Evolutionary conservation across 306 rosid species (phyloP).

Genomic region (Hippophae tibetana): DNA sequence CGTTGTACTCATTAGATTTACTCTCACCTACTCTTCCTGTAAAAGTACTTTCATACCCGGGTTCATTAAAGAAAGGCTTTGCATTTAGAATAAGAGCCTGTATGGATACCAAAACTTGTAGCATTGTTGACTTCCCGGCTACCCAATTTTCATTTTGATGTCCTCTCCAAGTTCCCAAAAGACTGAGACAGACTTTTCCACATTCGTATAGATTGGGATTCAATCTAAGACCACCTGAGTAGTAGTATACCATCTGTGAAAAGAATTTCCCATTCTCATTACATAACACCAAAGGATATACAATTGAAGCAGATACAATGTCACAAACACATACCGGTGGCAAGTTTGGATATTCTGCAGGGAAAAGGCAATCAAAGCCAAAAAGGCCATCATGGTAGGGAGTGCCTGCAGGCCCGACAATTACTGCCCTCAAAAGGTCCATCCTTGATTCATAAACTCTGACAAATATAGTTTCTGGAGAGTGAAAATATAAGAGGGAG

Average conservation of each 20-base stretch:
- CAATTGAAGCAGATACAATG: conserved; percentile 1
- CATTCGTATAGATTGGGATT: conserved; percentile 65
- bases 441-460: conserved; percentile 61
- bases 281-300: conserved; percentile 10
- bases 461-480: conserved; percentile 60
- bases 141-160: conserved; percentile 56
- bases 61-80: conserved; percentile 71
- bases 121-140: conserved; percentile 65
- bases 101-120: conserved; percentile 77
- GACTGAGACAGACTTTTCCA: conserved; percentile 85
- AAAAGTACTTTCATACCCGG: conserved; percentile 33
- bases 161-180: conserved; percentile 75
- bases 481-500: conserved; percentile 14
- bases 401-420: conserved; percentile 71
- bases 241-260: conserved; percentile 60
- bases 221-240: conserved; percentile 76
- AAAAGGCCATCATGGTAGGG: conserved; percentile 86
- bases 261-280: conserved; percentile 19
- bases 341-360: conserved; percentile 39
- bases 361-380: conserved; percentile 69
- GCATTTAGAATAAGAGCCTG: conserved; percentile 75
- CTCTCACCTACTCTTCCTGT: conserved; percentile 36
- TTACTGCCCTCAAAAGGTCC: conserved; percentile 72
- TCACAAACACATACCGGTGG: conserved; percentile 58
- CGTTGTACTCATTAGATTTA: conserved; percentile 55